Evolutionary conservation across 2,329 filamentous ascomycete species (phyloP).

Genomic region (Pseudopyricularia javanii): DNA sequence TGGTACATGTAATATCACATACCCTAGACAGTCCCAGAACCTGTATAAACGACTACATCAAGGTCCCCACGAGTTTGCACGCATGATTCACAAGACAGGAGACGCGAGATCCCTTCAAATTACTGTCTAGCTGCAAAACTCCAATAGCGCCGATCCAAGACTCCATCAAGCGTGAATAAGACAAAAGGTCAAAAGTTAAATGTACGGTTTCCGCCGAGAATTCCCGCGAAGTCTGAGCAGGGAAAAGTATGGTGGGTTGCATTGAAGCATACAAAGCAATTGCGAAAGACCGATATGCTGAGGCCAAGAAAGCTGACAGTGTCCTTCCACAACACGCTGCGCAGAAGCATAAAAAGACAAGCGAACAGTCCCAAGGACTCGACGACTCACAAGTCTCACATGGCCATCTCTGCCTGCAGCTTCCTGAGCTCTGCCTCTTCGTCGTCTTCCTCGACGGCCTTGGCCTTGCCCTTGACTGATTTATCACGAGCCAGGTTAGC

Average conservation of each 20-base stretch:
- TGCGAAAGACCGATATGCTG: background rate
- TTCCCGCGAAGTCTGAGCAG: background rate
- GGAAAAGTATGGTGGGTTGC: background rate
- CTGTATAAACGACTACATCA: too few species aligned
- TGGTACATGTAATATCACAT: too few species aligned
- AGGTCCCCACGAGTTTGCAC: too few species aligned
- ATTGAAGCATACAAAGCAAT: background rate
- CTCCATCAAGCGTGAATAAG: background rate
- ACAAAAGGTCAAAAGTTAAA: background rate
- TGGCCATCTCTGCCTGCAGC: conserved; percentile 93
- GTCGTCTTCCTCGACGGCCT: conserved; percentile 66
- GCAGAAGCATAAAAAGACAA: background rate
- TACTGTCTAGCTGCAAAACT: background rate
- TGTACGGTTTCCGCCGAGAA: background rate
- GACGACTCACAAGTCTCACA: conserved; percentile 38
- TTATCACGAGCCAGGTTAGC: background rate
- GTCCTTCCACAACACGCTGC: background rate
- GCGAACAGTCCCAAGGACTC: background rate
- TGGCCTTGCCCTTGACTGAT: conserved; percentile 37
- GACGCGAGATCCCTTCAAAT: background rate
- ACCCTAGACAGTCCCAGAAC: too few species aligned
- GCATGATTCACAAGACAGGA: background rate
- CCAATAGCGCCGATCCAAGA: background rate
- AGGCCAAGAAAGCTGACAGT: background rate
- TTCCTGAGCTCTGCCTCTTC: conserved; percentile 91